Evolutionary conservation across 176 grass and related monocot genomes (phyloP).

Genomic region (Coix lacrymajobi): DNA sequence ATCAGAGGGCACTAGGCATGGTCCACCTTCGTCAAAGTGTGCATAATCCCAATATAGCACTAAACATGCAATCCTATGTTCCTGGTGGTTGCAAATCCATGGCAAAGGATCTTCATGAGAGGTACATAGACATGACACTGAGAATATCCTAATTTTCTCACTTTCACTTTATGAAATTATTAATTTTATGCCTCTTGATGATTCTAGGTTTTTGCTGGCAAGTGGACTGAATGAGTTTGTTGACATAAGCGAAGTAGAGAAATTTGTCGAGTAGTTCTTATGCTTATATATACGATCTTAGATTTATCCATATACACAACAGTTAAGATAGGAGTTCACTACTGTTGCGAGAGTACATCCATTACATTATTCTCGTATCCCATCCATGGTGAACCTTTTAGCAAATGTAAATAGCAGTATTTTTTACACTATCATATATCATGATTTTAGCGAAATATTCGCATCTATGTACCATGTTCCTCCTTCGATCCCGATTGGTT

Average conservation of each 20-base stretch:
- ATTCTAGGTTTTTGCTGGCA: conserved; percentile 44
- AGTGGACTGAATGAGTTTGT: conserved; percentile 52
- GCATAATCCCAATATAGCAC: conserved; percentile 73
- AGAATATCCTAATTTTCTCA: not conserved
- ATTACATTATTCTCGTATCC: no score
- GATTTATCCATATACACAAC: no score
- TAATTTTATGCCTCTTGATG: not conserved
- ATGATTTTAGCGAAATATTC: no score
- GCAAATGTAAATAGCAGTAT: no score
- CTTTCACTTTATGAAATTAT: not conserved
- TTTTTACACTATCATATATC: no score
- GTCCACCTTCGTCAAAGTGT: conserved; percentile 81
- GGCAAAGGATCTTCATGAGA: conserved; percentile 40
- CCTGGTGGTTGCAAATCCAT: conserved; percentile 63
- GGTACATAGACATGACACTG: conserved; percentile 16
- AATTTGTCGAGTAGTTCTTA: conserved; percentile 34
- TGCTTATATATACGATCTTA: not conserved
- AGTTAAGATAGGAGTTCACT: no score
- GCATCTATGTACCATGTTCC: no score
- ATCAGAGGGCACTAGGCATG: conserved; percentile 39
- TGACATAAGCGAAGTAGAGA: conserved; percentile 50
- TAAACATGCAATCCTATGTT: conserved; percentile 61
- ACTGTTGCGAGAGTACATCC: no score
- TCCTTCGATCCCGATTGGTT: no score
- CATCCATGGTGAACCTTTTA: no score